Conservation (phyloP, 2,329 filamentous ascomycete species). For the Colletotrichum eleusines region DNA sequence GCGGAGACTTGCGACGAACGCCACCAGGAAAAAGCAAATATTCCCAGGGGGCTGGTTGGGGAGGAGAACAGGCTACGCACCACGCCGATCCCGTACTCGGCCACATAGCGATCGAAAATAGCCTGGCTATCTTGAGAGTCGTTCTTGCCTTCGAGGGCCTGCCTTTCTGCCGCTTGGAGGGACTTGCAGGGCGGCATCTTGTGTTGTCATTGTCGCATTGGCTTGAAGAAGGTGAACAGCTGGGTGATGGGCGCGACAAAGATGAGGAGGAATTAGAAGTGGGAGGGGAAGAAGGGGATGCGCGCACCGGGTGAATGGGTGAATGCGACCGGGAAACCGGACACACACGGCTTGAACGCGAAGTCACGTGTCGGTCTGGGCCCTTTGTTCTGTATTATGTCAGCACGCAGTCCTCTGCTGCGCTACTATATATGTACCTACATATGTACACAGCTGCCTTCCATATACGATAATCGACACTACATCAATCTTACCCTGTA, state of each 20-base stretch:
- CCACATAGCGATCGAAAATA: constrained; percentile 54
- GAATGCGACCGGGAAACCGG: background rate
- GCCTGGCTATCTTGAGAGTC: constrained; percentile 61
- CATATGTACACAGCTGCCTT: no score
- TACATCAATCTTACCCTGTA: no score
- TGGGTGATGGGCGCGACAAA: constrained; percentile 9
- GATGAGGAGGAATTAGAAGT: background rate
- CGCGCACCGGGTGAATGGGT: background rate
- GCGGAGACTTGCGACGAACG: constrained; percentile 18
- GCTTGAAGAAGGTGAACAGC: background rate
- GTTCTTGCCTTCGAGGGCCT: constrained; percentile 48
- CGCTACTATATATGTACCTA: no score
- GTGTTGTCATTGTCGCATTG: constrained; percentile 13
- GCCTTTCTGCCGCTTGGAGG: constrained; percentile 47
- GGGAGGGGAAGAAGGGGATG: background rate
- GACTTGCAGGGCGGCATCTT: constrained; percentile 49
- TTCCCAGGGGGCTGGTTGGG: constrained; percentile 6
- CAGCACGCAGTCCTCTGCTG: background rate
- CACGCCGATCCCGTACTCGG: constrained; percentile 54
- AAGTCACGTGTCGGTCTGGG: constrained; percentile 12
- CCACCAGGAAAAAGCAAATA: constrained; percentile 37
- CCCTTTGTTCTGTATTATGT: fast-evolving
- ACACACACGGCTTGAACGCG: constrained; percentile 17
- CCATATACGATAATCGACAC: no score
- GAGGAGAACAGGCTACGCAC: constrained; percentile 56